A percentile compares a stretch with the other conserved stretches of the same genome.
These are phyloP conservation scores for Clavispora santaluciae DNA, from an alignment of 805 yeast species.

Conservation along the genomic window DNA sequence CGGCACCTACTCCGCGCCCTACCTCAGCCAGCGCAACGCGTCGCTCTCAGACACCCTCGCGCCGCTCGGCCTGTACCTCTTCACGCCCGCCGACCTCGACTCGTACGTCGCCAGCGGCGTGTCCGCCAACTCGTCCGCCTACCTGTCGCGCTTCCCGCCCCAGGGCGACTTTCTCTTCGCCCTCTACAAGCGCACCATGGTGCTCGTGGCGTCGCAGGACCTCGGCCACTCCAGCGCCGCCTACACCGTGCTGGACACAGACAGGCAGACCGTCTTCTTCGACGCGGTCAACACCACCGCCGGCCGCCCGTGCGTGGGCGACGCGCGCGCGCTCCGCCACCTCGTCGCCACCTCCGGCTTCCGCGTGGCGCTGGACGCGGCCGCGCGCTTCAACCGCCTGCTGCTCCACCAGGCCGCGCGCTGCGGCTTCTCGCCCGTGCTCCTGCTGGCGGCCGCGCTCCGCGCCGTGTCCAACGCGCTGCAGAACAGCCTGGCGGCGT, in stretches of 20 bases:
- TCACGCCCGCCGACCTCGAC: slow-evolving; percentile 24
- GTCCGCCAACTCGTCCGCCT: slow-evolving; percentile 9
- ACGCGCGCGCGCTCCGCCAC: background rate
- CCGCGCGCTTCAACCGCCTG: slow-evolving; percentile 31
- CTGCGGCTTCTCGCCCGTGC: slow-evolving; percentile 66
- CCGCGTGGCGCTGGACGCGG: slow-evolving; percentile 30
- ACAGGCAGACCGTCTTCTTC: slow-evolving; percentile 17
- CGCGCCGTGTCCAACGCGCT: background rate
- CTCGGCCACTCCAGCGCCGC: slow-evolving; percentile 13
- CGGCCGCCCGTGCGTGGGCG: background rate
- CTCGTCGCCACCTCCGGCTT: slow-evolving; percentile 19
- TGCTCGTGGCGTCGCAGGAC: slow-evolving; percentile 21
- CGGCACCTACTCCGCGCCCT: slow-evolving; percentile 1
- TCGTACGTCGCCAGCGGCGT: background rate
- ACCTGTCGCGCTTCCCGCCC: slow-evolving; percentile 23
- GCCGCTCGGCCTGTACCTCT: slow-evolving; percentile 17
- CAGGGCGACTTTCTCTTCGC: slow-evolving; percentile 21
- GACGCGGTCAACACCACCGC: too few species aligned
- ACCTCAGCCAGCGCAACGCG: slow-evolving; percentile 23
- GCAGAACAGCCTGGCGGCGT: background rate
- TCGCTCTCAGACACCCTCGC: slow-evolving; percentile 23
- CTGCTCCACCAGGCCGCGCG: slow-evolving; percentile 36
- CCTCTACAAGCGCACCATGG: slow-evolving; percentile 25
- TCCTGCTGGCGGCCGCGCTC: slow-evolving; percentile 17
- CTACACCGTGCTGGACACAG: slow-evolving; percentile 22